Evolutionary conservation across 306 rosid genomes (phyloP), one percentile per base, ranked within the genome.

Genomic region (Chamaecrista fasciculata): DNA sequence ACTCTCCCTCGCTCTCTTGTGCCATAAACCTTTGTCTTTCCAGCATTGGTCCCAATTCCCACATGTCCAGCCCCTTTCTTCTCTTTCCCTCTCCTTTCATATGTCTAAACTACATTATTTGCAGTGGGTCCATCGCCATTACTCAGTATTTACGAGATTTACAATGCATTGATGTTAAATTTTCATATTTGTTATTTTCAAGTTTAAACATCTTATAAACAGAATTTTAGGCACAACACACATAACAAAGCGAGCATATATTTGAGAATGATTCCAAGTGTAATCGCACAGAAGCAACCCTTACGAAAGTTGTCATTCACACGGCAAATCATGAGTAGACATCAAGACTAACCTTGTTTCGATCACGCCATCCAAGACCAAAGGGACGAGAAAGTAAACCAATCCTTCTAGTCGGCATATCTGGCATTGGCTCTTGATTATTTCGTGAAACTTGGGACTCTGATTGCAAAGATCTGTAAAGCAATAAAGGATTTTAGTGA

Each of bases 301-400:
- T 61, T 34, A 15, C 0, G 58, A 57, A 40, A 24, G 48, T 21
- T 42, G 48, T 37, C 18, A 43, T 43, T 43, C 49, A 43, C 15
- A 14, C 49, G 1, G 6, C 19, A 43, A 42, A 42, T 43, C 19
- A 43, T 5, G 16, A 12, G 49, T 12, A 43, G 49, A 43, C 49
- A 42, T 42, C 47, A 43, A 75, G 77, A 56, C 88, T 75, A 82
- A 94, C 99, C 99, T 91, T 89, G 79, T 83, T 94, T 50, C 89
- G 83, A 39, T 92, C 96, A 42, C 97, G 84, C 99, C 99, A 95
- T 52, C 96, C 89, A 75, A 93, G 83, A 69, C 96, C 98, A 87
- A 93, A 90, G 70, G 97, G 96, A 79, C 97, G 96, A 66, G 94
- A 79, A 62, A 90, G 96, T 81, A 95, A 83, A 66, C 96, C 60